phyloP scores from a whole-genome alignment of 176 grass and related monocot species.

The Alloteropsis semialata region DNA sequence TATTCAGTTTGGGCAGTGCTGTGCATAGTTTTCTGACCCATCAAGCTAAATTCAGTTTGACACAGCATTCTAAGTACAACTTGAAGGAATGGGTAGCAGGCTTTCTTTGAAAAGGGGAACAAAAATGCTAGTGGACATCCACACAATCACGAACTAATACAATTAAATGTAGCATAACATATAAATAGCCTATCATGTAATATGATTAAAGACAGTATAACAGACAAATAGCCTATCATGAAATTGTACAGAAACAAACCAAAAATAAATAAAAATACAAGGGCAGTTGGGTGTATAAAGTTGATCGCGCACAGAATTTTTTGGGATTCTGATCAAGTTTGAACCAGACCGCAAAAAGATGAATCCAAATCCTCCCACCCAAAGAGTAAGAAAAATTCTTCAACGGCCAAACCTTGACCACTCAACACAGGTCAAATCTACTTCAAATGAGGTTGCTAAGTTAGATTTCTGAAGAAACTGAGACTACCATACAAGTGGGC shows the following conservation, averaged over 20 bases:
- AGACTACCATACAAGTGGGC: neutral
- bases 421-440: neutral
- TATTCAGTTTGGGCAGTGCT: no score
- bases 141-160: neutral
- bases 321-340: neutral
- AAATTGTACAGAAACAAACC: neutral
- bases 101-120: neutral
- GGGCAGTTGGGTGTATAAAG: neutral
- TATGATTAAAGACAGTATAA: no score
- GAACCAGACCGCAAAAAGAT: neutral
- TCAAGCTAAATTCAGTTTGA: neutral
- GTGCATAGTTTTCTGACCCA: no score
- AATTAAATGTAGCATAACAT: neutral
- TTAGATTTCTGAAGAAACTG: neutral
- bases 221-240: neutral
- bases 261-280: neutral
- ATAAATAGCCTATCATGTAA: no score
- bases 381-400: neutral
- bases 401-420: neutral
- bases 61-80: neutral
- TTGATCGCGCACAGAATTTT: neutral
- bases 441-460: neutral
- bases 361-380: neutral
- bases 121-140: neutral
- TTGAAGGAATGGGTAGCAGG: neutral